Base-by-base conservation (phyloP, 2,329 filamentous ascomycete species). In the Esteya vermicola region DNA sequence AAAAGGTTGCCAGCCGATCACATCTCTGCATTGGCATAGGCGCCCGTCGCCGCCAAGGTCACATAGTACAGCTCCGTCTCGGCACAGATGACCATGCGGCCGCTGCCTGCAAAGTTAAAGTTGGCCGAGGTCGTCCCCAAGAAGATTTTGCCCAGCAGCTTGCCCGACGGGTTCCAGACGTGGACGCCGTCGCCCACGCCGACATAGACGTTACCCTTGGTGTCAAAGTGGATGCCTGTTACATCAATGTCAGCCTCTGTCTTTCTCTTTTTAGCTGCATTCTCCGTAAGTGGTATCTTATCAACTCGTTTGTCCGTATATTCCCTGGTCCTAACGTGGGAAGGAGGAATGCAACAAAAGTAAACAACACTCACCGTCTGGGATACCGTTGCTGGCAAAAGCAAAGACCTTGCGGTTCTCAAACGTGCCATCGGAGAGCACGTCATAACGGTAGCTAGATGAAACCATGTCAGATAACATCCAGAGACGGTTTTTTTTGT, bases 111-210 rank as follows among this genome's bases (percentile, higher is more conserved):
- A 46, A 70, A 69, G 45, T 64, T 59, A 52, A 70, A 70, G 51
- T 70, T 70, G 14, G 65, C 64, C 2, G 64, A 62, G 3, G 51
- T 56, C 2, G 51, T 58, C 38, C 59, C 58, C 0, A 72, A 53
- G 45, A 67, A 67, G 34, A 80, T 70, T 56, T 78, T 80, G 4
- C 68, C 68, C 18, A 72, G 56, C 1, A 72, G 57, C 18, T 59
- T 65, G 5, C 67, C 67, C 1, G 60, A 57, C 5, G 64, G 52
- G 40, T 63, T 68, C 56, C 58, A 72, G 8, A 72, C 65, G 13
- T 67, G 59, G 19, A 72, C 53, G 8, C 68, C 68, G 43, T 72
- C 68, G 10, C 66, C 65, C 42, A 61, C 64, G 27, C 64, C 67
- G 14, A 59, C 52, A 47, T 70, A 78, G 3, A 78, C 62, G 38